Evolutionary conservation across 352 stramenopile genomes (phyloP).

Genomic region (Aphanomyces astaci): DNA sequence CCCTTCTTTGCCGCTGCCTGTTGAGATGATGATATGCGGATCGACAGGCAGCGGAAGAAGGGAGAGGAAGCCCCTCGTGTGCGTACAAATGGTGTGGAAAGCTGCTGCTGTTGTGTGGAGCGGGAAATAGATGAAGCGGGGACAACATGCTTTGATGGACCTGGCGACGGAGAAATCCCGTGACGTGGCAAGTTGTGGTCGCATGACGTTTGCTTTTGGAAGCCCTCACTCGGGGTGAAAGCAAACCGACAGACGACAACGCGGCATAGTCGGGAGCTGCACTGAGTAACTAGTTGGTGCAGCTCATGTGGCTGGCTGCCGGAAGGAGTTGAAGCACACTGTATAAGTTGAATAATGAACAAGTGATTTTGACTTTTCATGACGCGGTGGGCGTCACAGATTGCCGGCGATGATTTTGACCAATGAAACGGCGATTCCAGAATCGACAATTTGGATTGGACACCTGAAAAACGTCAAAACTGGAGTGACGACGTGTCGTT

Average conservation of each 20-base stretch:
- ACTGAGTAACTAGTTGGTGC: too few species aligned
- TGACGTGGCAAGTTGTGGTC: too few species aligned
- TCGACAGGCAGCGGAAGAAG: neutral
- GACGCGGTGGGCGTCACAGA: neutral
- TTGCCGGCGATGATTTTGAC: neutral
- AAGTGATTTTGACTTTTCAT: too few species aligned
- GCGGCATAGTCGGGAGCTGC: too few species aligned
- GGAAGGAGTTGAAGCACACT: too few species aligned
- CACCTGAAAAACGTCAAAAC: neutral
- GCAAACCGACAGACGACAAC: neutral
- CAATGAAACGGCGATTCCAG: neutral
- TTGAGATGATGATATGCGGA: neutral
- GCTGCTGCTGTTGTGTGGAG: neutral
- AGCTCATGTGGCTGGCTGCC: too few species aligned
- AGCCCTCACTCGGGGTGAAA: neutral
- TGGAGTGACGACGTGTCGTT: too few species aligned
- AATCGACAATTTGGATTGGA: neutral
- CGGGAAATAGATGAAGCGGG: too few species aligned
- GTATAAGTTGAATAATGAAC: too few species aligned
- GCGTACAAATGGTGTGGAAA: neutral
- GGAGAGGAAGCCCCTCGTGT: neutral
- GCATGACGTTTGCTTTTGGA: neutral
- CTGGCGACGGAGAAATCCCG: neutral
- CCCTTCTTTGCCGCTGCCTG: slow-evolving; percentile 24
- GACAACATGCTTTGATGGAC: neutral